Conservation (phyloP, 2,329 filamentous ascomycete genomes). For the Aspergillus caelatus region DNA sequence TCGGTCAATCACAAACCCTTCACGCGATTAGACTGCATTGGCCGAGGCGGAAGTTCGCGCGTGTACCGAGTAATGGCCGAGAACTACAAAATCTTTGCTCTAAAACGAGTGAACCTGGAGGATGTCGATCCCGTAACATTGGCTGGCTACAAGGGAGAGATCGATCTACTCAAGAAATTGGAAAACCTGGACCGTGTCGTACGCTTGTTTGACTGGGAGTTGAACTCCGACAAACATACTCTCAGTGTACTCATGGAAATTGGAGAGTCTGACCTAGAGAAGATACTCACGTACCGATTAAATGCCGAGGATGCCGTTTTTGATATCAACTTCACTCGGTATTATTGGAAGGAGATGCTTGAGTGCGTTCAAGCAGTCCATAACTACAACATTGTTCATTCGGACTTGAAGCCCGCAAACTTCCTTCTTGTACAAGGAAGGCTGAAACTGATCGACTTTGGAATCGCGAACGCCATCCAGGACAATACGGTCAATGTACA, state of each 20-base stretch:
- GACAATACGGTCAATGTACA: slow-evolving; percentile 98
- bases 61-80: slow-evolving; percentile 97
- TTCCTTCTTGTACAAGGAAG: slow-evolving; percentile 90
- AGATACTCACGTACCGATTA: slow-evolving; percentile 73
- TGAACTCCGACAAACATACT: slow-evolving; percentile 88
- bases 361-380: slow-evolving; percentile 92
- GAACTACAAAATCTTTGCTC: slow-evolving; percentile 90
- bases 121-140: slow-evolving; percentile 84
- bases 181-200: slow-evolving; percentile 88
- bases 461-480: slow-evolving; percentile 96
- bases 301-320: slow-evolving; percentile 74
- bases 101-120: slow-evolving; percentile 90
- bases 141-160: slow-evolving; percentile 90
- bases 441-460: slow-evolving; percentile 96
- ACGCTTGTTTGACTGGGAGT: slow-evolving; percentile 85
- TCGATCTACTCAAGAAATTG: slow-evolving; percentile 82
- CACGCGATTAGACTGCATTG: slow-evolving; percentile 85
- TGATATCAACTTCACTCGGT: slow-evolving; percentile 89
- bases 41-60: slow-evolving; percentile 88
- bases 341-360: slow-evolving; percentile 99
- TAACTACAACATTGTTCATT: slow-evolving; percentile 89
- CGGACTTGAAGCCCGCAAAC: slow-evolving; percentile 94
- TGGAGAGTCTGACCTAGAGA: slow-evolving; percentile 90
- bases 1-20: slow-evolving; percentile 90
- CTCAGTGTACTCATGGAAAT: slow-evolving; percentile 96